phyloP scores from a whole-genome alignment of 2,329 filamentous ascomycete genomes.

The Sporothrix luriei region DNA sequence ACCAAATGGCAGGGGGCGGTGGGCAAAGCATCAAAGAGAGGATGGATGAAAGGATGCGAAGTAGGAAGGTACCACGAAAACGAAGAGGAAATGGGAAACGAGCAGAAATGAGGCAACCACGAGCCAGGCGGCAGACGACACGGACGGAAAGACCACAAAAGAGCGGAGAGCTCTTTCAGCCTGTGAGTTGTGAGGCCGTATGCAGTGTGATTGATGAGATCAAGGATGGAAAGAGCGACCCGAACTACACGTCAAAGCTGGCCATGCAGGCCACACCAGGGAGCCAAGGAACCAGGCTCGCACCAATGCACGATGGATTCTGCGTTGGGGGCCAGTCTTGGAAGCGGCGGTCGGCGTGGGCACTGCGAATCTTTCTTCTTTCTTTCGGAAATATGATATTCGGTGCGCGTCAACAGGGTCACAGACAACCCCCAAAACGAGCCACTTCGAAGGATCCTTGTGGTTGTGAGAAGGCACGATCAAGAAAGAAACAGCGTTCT shows the following conservation, averaged over 20 bases:
- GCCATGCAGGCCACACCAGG: constrained; percentile 6
- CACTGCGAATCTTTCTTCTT: not conserved
- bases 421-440: not conserved
- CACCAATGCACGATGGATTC: constrained; percentile 16
- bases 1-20: not conserved
- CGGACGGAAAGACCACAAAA: not conserved
- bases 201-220: not conserved
- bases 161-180: not conserved
- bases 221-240: constrained; percentile 10
- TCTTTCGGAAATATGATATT: not conserved
- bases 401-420: not conserved
- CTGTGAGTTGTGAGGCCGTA: not conserved
- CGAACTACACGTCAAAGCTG: not conserved
- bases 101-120: not conserved
- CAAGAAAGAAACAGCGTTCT: not conserved
- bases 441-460: not conserved
- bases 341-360: not conserved
- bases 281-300: not conserved
- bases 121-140: not conserved
- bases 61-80: no score
- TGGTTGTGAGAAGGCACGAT: constrained; percentile 13
- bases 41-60: no score
- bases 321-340: not conserved
- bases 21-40: not conserved
- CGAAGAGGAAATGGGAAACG: not conserved